phyloP scores from a whole-genome alignment of 805 yeast genomes.

The Candida sphagnicola region DNA sequence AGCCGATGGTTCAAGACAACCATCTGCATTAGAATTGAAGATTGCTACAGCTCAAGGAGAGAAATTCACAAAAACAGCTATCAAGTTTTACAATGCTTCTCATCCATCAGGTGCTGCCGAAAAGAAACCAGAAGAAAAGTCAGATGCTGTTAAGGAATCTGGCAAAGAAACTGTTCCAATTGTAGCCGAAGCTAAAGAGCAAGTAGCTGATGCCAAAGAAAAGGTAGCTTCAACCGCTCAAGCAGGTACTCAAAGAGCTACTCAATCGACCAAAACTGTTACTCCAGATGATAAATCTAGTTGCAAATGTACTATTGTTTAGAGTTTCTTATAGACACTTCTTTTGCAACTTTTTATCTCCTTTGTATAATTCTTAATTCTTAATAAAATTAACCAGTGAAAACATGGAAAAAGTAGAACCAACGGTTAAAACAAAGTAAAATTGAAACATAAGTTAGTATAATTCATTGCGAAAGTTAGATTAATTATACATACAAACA shows the following conservation, averaged over 20 bases:
- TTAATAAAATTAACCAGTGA: no score
- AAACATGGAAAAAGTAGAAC: no score
- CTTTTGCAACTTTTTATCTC: background rate
- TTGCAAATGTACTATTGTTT: constrained; percentile 18
- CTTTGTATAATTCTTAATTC: background rate
- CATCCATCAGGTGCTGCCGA: background rate
- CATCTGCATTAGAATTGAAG: constrained; percentile 58
- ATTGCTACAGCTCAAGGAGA: constrained; percentile 68
- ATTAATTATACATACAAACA: constrained; percentile 3
- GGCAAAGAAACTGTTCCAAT: background rate
- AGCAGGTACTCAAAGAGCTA: background rate
- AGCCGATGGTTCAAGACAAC: constrained; percentile 70
- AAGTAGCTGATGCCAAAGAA: constrained; percentile 1
- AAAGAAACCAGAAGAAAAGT: background rate
- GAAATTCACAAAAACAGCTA: constrained; percentile 36
- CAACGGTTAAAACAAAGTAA: background rate
- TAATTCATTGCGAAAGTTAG: background rate
- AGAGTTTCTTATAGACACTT: background rate
- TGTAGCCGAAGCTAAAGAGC: constrained; percentile 4
- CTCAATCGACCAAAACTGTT: constrained; percentile 2
- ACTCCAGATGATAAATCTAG: constrained; percentile 7
- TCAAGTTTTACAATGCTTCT: constrained; percentile 10
- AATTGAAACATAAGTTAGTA: background rate
- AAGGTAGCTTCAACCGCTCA: constrained; percentile 3
- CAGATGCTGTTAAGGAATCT: constrained; percentile 1